Evolutionary conservation across 306 rosid species (phyloP).

Genomic region (Cucumis hystrix): DNA sequence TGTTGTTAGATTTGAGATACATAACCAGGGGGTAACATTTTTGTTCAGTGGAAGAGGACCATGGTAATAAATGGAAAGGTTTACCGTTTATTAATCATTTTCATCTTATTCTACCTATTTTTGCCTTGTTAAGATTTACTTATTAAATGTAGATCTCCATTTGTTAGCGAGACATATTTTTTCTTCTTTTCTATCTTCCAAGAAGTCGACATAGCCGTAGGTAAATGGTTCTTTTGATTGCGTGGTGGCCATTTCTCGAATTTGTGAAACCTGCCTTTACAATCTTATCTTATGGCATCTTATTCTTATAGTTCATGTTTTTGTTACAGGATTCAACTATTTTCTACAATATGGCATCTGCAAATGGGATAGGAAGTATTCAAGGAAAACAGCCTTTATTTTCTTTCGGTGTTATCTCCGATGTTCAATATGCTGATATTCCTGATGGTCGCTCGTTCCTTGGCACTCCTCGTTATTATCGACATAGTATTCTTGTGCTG

Average conservation of each 20-base stretch:
- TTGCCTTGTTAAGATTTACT: not conserved
- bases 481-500: conserved; percentile 61
- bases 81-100: not conserved
- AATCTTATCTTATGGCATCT: not conserved
- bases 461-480: conserved; percentile 78
- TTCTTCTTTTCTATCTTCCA: not conserved
- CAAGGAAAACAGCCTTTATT: conserved; percentile 46
- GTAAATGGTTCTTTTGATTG: not conserved
- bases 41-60: not conserved
- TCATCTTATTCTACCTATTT: not conserved
- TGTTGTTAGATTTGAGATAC: not conserved
- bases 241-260: not conserved
- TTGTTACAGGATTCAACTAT: conserved; percentile 26
- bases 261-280: not conserved
- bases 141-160: not conserved
- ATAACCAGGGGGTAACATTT: not conserved
- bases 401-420: conserved; percentile 81
- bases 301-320: not conserved
- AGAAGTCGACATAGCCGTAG: not conserved
- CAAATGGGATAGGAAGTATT: conserved; percentile 13
- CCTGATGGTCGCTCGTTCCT: conserved; percentile 75
- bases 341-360: conserved; percentile 38
- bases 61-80: not conserved
- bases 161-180: not conserved
- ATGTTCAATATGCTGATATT: conserved; percentile 82